These are phyloP conservation scores for Fusarium subglutinans DNA, from an alignment of 2,329 filamentous ascomycete species.

Conservation along the genomic window DNA sequence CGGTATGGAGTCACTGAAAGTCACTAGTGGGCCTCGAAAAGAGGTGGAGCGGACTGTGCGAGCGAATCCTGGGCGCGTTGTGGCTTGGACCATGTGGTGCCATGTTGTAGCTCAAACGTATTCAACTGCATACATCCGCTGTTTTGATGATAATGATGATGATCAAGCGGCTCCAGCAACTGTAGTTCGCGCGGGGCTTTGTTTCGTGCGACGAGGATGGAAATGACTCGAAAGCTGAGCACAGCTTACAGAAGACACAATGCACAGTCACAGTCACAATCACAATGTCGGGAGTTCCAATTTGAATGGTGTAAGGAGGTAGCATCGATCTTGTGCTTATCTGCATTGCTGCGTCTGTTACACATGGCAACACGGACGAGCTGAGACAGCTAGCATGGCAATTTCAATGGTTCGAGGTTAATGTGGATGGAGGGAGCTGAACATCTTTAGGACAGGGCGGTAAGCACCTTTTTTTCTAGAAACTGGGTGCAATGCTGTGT, in stretches of 20 bases:
- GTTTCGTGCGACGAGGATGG: constrained; percentile 16
- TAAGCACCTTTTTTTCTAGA: not conserved
- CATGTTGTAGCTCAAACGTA: constrained; percentile 14
- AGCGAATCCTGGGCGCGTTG: not conserved
- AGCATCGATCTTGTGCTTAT: constrained; percentile 30
- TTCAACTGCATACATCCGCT: constrained; percentile 2
- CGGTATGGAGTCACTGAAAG: not conserved
- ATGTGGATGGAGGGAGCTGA: not conserved
- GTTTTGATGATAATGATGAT: constrained; percentile 2
- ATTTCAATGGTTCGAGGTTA: not conserved
- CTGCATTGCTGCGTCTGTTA: constrained; percentile 11
- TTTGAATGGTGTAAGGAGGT: not conserved
- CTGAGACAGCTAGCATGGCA: constrained; percentile 21
- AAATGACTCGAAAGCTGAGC: constrained; percentile 24
- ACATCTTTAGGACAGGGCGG: not conserved
- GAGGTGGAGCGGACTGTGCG: constrained; percentile 13
- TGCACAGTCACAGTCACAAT: not conserved
- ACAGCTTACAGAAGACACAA: not conserved
- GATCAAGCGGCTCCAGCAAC: not conserved
- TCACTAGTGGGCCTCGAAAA: not conserved
- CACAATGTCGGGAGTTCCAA: not conserved
- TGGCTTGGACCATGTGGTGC: constrained; percentile 31
- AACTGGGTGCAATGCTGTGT: not conserved
- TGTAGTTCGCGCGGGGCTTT: not conserved
- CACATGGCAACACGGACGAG: constrained; percentile 13